Conservation (phyloP, 2,329 filamentous ascomycete genomes). For the Claviceps quebecensis region DNA sequence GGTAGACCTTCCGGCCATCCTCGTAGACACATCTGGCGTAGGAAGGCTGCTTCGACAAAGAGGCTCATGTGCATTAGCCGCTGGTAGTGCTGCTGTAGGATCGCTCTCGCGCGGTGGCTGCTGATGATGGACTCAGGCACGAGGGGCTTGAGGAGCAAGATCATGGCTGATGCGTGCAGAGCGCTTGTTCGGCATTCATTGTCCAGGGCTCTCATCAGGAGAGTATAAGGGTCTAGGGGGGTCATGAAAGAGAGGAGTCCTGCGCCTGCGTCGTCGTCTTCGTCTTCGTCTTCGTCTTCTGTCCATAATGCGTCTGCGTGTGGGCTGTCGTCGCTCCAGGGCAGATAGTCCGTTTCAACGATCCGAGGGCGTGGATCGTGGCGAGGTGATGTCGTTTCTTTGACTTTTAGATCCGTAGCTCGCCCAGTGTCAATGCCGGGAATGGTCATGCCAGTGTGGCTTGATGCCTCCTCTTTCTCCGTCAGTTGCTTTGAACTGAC, state of each 20-base stretch:
- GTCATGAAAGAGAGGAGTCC: constrained; percentile 7
- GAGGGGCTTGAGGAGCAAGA: constrained; percentile 44
- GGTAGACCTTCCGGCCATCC: constrained; percentile 39
- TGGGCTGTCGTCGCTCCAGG: constrained; percentile 41
- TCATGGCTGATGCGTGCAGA: constrained; percentile 45
- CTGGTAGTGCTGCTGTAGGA: constrained; percentile 45
- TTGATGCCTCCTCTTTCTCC: constrained; percentile 23
- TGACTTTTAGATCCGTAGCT: constrained; percentile 14
- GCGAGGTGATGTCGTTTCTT: constrained; percentile 15
- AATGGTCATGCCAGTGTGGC: not conserved
- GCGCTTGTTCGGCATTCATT: constrained; percentile 44
- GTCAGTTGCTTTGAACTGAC: constrained; percentile 14
- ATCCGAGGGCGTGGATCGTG: constrained; percentile 27
- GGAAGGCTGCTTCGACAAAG: constrained; percentile 44
- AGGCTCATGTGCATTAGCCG: constrained; percentile 45
- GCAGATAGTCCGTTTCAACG: constrained; percentile 44
- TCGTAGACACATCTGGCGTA: constrained; percentile 46
- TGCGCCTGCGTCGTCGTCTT: not conserved
- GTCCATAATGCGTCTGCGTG: constrained; percentile 33
- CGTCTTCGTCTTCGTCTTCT: constrained; percentile 3
- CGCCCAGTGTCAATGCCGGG: constrained; percentile 7
- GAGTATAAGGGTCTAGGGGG: constrained; percentile 40
- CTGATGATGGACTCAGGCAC: constrained; percentile 42
- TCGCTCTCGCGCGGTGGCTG: constrained; percentile 37
- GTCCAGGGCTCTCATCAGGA: constrained; percentile 38